Base-by-base conservation (phyloP, 495 filamentous ascomycete genomes). In the Delitschia confertaspora region DNA sequence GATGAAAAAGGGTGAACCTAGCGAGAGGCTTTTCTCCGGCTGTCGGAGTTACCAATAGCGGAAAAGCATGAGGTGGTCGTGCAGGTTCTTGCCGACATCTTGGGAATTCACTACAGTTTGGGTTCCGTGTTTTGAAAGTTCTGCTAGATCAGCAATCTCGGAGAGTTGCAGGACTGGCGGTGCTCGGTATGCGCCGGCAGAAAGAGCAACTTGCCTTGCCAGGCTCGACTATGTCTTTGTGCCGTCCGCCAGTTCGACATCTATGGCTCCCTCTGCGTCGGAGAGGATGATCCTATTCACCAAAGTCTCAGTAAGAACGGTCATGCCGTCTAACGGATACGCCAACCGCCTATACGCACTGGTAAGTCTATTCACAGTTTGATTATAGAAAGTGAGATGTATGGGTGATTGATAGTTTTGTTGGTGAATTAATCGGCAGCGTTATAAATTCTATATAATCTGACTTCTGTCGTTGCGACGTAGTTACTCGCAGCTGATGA, bases 161-260 rank as follows among this genome's bases (percentile, higher is more conserved):
- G 74, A 78, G 42, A 78, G 72, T 69, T 78, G 72, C 0, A 83
- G 65, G 37, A 82, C 67, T 29, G 73, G 69, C 1, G 79, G 79
- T 13, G 62, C 64, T 53, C 81, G 69, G 18, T 80, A 61, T 2
- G 76, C 61, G 6, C 79, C 79, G 14, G 69, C 69, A 2, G 66
- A 69, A 6, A 83, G 53, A 35, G 80, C 69, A 23, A 79, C 68
- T 35, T 82, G 75, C 36, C 49, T 42, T n/a, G 7, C 32, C 24
- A 10, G 19, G 30, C 18, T 42, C 42, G 16, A 47, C 14, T 30
- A 42, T 6, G 19, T 39, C n/a, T 10, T 47, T 26, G 41, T 22
- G 11, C 45, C 45, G 26, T 23, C 32, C 8, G 20, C 38, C 2
- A 26, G 22, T 17, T 49, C 45, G 5, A 49, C 45, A 2, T 38